Percentiles rank a stretch among this genome's conserved stretches.
These are phyloP conservation scores for Dillenia turbinata DNA, from an alignment of 164 flowering plant species.

Conservation along the genomic window DNA sequence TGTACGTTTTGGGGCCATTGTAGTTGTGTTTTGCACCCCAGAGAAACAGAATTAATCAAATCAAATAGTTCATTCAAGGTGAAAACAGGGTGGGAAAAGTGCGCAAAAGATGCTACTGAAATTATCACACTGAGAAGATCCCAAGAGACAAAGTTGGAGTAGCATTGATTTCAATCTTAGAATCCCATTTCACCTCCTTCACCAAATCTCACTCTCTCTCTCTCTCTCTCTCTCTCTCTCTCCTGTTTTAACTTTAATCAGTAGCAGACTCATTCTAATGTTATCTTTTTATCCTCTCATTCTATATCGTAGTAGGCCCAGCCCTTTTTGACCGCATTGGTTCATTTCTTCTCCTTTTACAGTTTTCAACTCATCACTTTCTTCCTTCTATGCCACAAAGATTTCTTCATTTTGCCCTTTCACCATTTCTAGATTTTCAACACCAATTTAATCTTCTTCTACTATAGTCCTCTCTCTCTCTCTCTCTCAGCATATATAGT, in stretches of 20 bases:
- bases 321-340: too few species aligned
- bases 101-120: neutral
- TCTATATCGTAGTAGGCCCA: too few species aligned
- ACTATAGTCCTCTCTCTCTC: conserved; percentile 2
- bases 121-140: conserved; percentile 4
- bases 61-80: conserved; percentile 11
- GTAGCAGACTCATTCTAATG: too few species aligned
- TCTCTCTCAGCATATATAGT: neutral
- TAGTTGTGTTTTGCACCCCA: neutral
- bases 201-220: neutral
- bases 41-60: conserved; percentile 13
- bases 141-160: conserved; percentile 8
- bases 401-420: too few species aligned
- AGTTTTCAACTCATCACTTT: neutral
- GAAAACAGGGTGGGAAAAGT: conserved; percentile 3
- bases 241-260: too few species aligned
- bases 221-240: too few species aligned
- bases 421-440: too few species aligned
- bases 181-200: conserved; percentile 10
- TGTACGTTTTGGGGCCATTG: neutral
- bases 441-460: too few species aligned
- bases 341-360: conserved; percentile 16
- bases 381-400: too few species aligned
- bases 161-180: conserved; percentile 5
- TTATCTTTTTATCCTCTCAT: too few species aligned